Base-by-base conservation (phyloP, 257 asterid species). In the Perilla frutescens region DNA sequence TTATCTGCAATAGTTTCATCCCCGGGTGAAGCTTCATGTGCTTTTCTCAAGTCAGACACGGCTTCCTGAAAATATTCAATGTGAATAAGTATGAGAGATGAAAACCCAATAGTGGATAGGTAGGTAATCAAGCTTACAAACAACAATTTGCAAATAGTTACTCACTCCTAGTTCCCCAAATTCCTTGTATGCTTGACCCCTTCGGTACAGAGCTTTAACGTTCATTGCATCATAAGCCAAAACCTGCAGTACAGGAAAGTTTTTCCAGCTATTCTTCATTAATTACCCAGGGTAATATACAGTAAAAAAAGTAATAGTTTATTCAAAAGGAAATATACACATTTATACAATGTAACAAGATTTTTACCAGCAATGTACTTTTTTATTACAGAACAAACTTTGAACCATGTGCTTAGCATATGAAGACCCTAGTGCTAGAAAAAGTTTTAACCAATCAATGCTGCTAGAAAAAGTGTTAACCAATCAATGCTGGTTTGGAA, bases 1-100 rank as follows among this genome's bases (percentile, higher is more conserved):
- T 87, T 90, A 57, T 84, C 91, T 71, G 85, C 92, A 77, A 95
- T 88, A 77, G 97, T 95, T 83, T 95, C 99, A 88, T 95, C 97
- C 48, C 71, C 96, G 14, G 92, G 94, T 56, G 96, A 95, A 80
- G 82, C 87, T 83, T 89, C 93, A 79, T 60, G 92, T 39, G 99
- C 96, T 81, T 83, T 92, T 29, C 83, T 79, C 83, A 95, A 87
- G 86, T 95, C 99, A 44, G 89, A 87, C 64, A 92, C 94, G 5
- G 98, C 98, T 78, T 87, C 88, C 96, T 95, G 88, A 47, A 77
- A 20, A 61, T 64, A 63, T 31, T 54, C 36, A 44, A 80, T 55
- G 72, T 76, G 62, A 68, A 39, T 4, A 74, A 74, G 49, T 36
- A 61, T 50, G 61, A 71, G 76, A 39, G 26, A 65, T 20, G 26